These are phyloP conservation scores for Bipolaris bicolor DNA, from an alignment of 2,329 filamentous ascomycete species.

Conservation along the genomic window DNA sequence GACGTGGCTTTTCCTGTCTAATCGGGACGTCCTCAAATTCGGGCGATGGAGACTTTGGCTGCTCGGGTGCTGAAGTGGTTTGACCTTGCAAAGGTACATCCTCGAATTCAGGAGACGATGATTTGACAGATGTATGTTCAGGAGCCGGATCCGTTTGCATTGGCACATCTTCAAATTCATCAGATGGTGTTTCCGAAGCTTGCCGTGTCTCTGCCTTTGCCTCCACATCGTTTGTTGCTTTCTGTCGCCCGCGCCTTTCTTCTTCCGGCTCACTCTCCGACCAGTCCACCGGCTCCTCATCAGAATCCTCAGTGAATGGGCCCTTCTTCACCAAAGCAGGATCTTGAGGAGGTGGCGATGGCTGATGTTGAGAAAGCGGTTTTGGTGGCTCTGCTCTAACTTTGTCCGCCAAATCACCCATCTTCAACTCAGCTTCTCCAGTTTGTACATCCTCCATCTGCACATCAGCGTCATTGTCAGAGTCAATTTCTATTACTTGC, in stretches of 20 bases:
- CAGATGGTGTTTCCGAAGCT: slow-evolving; percentile 50
- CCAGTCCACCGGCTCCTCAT: slow-evolving; percentile 57
- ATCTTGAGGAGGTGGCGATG: slow-evolving; percentile 30
- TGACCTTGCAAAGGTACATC: slow-evolving; percentile 49
- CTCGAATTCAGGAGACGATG: slow-evolving; percentile 59
- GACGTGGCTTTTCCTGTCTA: slow-evolving; percentile 16
- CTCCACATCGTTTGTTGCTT: neutral
- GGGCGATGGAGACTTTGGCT: slow-evolving; percentile 53
- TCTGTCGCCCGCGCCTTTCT: slow-evolving; percentile 15
- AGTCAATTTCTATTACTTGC: slow-evolving; percentile 67
- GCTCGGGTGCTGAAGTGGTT: slow-evolving; percentile 9
- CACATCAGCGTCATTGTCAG: slow-evolving; percentile 60
- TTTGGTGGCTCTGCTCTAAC: slow-evolving; percentile 51
- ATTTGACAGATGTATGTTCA: slow-evolving; percentile 37
- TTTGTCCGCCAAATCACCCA: slow-evolving; percentile 55
- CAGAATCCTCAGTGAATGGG: slow-evolving; percentile 40
- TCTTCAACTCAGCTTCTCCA: slow-evolving; percentile 41
- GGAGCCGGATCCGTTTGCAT: slow-evolving; percentile 15
- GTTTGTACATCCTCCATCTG: slow-evolving; percentile 43
- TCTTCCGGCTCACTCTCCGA: slow-evolving; percentile 58
- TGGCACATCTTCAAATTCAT: slow-evolving; percentile 59
- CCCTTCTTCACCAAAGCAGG: slow-evolving; percentile 22
- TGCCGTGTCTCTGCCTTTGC: slow-evolving; percentile 37
- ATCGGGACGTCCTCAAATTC: slow-evolving; percentile 59
- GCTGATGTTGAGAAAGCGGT: slow-evolving; percentile 26